Conservation (phyloP, 805 yeast species). For the Candida ovalis region DNA sequence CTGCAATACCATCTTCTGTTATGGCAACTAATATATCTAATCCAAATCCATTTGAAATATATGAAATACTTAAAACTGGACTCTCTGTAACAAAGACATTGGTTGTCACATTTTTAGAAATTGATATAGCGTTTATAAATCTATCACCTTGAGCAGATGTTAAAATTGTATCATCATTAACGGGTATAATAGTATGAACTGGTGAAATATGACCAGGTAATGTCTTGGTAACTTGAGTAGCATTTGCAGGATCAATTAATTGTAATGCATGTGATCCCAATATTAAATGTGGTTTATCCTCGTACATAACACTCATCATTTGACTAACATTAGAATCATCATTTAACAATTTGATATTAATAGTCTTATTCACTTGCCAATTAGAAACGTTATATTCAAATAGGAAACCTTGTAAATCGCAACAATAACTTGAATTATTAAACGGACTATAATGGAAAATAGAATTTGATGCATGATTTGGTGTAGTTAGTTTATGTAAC, state of each 20-base stretch:
- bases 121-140: slow-evolving; percentile 67
- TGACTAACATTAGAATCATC: slow-evolving; percentile 22
- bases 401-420: slow-evolving; percentile 55
- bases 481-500: slow-evolving; percentile 40
- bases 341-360: slow-evolving; percentile 41
- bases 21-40: slow-evolving; percentile 45
- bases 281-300: slow-evolving; percentile 41
- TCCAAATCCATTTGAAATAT: slow-evolving; percentile 29
- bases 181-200: slow-evolving; percentile 45
- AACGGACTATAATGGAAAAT: slow-evolving; percentile 43
- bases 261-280: slow-evolving; percentile 66
- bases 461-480: slow-evolving; percentile 21
- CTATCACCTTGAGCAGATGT: slow-evolving; percentile 78
- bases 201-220: slow-evolving; percentile 80
- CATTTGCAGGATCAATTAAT: slow-evolving; percentile 40
- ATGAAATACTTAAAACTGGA: slow-evolving; percentile 46
- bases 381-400: slow-evolving; percentile 58
- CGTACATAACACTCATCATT: slow-evolving; percentile 18
- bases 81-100: slow-evolving; percentile 69
- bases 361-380: slow-evolving; percentile 38
- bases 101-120: slow-evolving; percentile 40
- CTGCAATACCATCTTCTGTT: slow-evolving; percentile 74
- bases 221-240: slow-evolving; percentile 40
- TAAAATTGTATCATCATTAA: slow-evolving; percentile 45
- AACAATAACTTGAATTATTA: slow-evolving; percentile 50